Evolutionary conservation across 345 rosid genomes (phyloP), one percentile per base, ranked within the genome.

Genomic region (Kandelia obovata): DNA sequence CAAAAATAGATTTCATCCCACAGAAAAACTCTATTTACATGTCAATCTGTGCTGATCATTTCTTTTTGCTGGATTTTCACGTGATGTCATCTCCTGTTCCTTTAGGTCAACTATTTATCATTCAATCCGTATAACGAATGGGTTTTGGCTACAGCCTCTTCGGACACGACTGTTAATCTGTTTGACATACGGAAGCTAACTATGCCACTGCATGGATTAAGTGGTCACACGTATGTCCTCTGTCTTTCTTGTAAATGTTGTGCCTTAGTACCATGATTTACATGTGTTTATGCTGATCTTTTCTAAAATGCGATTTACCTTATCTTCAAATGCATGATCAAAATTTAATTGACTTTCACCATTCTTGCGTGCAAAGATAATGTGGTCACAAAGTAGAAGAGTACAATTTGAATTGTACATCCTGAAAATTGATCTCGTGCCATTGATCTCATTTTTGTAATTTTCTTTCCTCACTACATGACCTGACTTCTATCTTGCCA

Each of bases 131-230:
- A 77, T 59, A 86, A 92, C 66, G 97, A 95, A 64, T 90, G 96
- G 93, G 74, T 95, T 62, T 73, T 95, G 66, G 98, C 99, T 47
- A 95, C 98, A 35, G 97, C 96, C 32, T 92, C 98, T 67, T 90
- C 94, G 34, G 99, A 95, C 75, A 77, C 91, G 5, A 88, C 96
- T 1, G 85, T 90, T 35, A 87, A 85, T 72, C 84, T 92, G 73
- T 90, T 87, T 79, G 99, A 95, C 79, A 74, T 86, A 67, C 82
- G 98, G 64, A 92, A 92, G 84, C 82, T 92, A 74, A 74, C 75
- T 43, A 70, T 60, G 5, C 90, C 96, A 3, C 75, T 95, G 73
- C 96, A 90, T 73, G 82, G 84, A 69, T 75, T 95, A 73, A 86
- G 92, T 65, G 81, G 86, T 67, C 98, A 95, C 57, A 83, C 58